Evolutionary conservation across 2,329 filamentous ascomycete genomes (phyloP).

Genomic region (Fusarium nurragi): DNA sequence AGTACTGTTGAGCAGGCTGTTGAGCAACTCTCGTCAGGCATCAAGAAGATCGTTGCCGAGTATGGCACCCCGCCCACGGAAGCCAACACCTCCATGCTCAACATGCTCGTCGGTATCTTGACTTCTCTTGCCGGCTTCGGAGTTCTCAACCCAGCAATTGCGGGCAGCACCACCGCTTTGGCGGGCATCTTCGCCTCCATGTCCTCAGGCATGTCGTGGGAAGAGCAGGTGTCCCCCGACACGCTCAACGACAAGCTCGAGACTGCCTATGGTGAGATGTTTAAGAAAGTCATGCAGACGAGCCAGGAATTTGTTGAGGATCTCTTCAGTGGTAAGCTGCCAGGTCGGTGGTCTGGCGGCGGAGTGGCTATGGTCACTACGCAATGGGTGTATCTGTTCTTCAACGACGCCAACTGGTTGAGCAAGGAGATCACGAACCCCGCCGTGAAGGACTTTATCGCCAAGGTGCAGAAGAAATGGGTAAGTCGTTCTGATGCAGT

Average conservation of each 20-base stretch:
- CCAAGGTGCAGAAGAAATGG: not conserved
- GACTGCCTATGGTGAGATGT: not conserved
- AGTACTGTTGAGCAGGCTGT: not conserved
- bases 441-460: not conserved
- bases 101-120: not conserved
- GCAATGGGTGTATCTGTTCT: not conserved
- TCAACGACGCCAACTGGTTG: not conserved
- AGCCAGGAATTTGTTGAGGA: not conserved
- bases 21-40: not conserved
- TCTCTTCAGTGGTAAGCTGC: not conserved
- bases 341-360: not conserved
- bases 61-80: not conserved
- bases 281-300: not conserved
- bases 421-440: not conserved
- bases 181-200: not conserved
- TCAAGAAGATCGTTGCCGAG: not conserved
- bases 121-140: not conserved
- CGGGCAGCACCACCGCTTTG: not conserved
- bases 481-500: not conserved
- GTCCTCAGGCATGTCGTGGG: not conserved
- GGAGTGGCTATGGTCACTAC: not conserved
- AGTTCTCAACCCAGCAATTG: not conserved
- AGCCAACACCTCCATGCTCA: not conserved
- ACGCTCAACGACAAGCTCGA: not conserved
- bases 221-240: not conserved